These are phyloP conservation scores for Cutaneotrichosporon dermatis DNA, from an alignment of 1,284 basidiomycete genomes.

Conservation along the genomic window DNA sequence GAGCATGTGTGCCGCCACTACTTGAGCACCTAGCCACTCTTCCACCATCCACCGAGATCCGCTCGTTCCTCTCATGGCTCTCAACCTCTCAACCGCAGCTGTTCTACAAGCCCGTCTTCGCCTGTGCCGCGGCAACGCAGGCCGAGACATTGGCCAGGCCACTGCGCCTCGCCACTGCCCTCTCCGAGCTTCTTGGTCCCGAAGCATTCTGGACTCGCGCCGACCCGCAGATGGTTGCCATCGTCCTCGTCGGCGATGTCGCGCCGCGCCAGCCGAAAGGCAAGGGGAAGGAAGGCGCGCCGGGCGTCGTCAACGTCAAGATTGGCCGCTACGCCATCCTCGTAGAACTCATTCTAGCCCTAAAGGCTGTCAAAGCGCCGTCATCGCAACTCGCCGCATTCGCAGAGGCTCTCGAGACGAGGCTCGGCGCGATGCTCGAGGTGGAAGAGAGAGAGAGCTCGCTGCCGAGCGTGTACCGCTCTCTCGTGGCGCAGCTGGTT, in stretches of 20 bases:
- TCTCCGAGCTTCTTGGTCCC: slow-evolving; percentile 56
- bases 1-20: slow-evolving; percentile 10
- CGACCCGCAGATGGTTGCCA: slow-evolving; percentile 69
- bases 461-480: slow-evolving; percentile 28
- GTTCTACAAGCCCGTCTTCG: slow-evolving; percentile 71
- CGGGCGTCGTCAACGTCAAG: slow-evolving; percentile 48
- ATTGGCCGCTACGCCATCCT: slow-evolving; percentile 63
- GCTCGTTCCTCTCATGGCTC: slow-evolving; percentile 29
- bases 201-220: slow-evolving; percentile 59
- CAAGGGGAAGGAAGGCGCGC: slow-evolving; percentile 38
- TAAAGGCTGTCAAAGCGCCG: slow-evolving; percentile 6
- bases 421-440: slow-evolving; percentile 59
- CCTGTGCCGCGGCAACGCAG: slow-evolving; percentile 61
- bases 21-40: slow-evolving; percentile 11
- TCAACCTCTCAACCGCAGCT: slow-evolving; percentile 54
- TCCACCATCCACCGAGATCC: slow-evolving; percentile 2
- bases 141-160: slow-evolving; percentile 59
- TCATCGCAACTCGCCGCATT: slow-evolving; percentile 46
- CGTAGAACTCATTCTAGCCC: slow-evolving; percentile 53
- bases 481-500: slow-evolving; percentile 31
- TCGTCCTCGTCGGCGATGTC: slow-evolving; percentile 54
- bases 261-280: slow-evolving; percentile 35
- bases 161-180: slow-evolving; percentile 55
- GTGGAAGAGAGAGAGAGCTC: slow-evolving; percentile 54
- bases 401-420: slow-evolving; percentile 56